phyloP scores from a whole-genome alignment of 2,329 filamentous ascomycete species.

The Hymenoscyphus scutula region DNA sequence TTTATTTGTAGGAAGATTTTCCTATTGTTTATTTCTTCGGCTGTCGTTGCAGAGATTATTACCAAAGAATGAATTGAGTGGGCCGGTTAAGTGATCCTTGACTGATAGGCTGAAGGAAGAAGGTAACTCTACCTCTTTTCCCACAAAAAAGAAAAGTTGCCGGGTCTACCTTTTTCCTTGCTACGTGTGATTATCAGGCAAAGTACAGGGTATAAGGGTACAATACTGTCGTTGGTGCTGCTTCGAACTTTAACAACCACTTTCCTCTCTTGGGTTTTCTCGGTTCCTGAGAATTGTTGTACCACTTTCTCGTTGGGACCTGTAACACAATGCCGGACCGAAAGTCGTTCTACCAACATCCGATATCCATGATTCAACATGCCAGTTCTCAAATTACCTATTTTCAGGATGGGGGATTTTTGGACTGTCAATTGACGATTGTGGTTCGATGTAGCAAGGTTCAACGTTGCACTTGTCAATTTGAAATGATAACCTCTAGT shows the following conservation, averaged over 20 bases:
- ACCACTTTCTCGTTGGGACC: no score
- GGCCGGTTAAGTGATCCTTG: not conserved
- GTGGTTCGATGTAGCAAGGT: no score
- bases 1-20: not conserved
- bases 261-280: not conserved
- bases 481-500: no score
- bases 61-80: conserved; percentile 2
- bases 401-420: no score
- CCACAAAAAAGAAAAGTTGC: not conserved
- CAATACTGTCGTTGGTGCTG: not conserved
- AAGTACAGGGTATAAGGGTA: conserved; percentile 9
- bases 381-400: no score
- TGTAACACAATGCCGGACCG: no score
- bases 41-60: not conserved
- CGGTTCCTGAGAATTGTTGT: no score
- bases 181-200: conserved; percentile 12
- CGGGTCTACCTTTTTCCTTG: conserved; percentile 9
- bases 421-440: no score
- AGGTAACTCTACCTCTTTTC: not conserved
- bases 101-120: conserved; percentile 9
- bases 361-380: no score
- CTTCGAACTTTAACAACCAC: not conserved
- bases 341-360: no score
- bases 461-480: no score
- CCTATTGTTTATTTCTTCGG: not conserved